These are phyloP conservation scores for Neurospora sp. DNA, from an alignment of 495 filamentous ascomycete genomes.

Conservation along the genomic window DNA sequence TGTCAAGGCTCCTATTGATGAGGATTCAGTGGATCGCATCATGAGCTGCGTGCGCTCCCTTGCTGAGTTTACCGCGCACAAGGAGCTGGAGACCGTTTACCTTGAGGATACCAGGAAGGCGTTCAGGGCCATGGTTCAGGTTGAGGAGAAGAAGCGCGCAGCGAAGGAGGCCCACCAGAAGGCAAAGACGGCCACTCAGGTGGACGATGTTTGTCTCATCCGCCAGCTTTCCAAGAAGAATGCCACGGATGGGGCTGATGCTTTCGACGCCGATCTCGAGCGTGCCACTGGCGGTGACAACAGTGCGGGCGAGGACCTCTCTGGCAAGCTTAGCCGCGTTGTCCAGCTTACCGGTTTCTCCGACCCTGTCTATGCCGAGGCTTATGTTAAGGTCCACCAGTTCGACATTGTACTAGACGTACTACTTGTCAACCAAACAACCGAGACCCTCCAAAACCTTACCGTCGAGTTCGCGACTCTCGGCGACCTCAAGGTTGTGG, in stretches of 20 bases:
- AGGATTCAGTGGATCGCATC: conserved; percentile 94
- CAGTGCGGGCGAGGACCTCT: conserved; percentile 63
- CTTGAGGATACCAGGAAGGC: conserved; percentile 93
- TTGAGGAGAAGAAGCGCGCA: conserved; percentile 92
- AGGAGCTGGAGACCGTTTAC: conserved; percentile 85
- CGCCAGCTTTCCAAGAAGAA: conserved; percentile 91
- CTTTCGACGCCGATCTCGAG: conserved; percentile 82
- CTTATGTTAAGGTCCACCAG: conserved; percentile 96
- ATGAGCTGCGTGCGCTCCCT: conserved; percentile 93
- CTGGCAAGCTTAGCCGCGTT: conserved; percentile 89
- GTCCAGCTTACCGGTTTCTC: conserved; percentile 98
- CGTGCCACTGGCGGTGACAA: conserved; percentile 89
- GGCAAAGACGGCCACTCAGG: conserved; percentile 87
- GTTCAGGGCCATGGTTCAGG: conserved; percentile 96
- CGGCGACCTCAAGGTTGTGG: conserved; percentile 95
- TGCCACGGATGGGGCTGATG: conserved; percentile 69
- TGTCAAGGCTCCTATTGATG: conserved; percentile 93
- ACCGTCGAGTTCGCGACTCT: conserved; percentile 97
- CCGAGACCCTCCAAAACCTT: conserved; percentile 92
- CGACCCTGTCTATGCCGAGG: conserved; percentile 95
- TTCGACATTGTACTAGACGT: conserved; percentile 99
- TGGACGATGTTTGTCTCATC: conserved; percentile 89
- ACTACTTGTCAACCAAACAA: conserved; percentile 93
- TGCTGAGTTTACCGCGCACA: conserved; percentile 80
- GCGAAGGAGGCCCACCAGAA: conserved; percentile 85